Percentiles rank a stretch among this genome's conserved stretches.
Conservation (phyloP, 257 asterid species). For the Rubia yunnanensis region DNA sequence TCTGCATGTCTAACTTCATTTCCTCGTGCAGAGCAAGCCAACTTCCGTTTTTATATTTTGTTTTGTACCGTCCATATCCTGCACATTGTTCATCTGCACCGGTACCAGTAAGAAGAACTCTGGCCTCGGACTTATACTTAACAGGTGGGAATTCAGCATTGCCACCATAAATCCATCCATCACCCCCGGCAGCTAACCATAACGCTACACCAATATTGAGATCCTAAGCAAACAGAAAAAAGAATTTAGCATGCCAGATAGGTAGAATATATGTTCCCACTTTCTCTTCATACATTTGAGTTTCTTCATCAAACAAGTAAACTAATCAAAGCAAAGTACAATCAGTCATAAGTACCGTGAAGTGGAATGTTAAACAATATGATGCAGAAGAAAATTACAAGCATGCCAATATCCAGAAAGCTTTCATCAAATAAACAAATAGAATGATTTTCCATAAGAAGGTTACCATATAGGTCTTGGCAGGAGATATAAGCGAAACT, state of each 20-base stretch:
- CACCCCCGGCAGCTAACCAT: conserved; percentile 94
- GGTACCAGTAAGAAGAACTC: conserved; percentile 86
- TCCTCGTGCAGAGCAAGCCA: conserved; percentile 88
- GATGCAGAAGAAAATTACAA: background rate
- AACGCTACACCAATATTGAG: conserved; percentile 90
- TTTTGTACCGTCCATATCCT: conserved; percentile 94
- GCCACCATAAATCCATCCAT: conserved; percentile 59
- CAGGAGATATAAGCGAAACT: conserved; percentile 75
- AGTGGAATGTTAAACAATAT: background rate
- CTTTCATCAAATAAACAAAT: background rate
- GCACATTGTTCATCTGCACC: conserved; percentile 99
- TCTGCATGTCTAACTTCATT: conserved; percentile 90
- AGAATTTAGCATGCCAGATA: background rate
- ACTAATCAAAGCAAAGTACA: conserved; percentile 2
- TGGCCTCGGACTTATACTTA: conserved; percentile 58
- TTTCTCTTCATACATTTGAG: background rate
- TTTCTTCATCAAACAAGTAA: background rate
- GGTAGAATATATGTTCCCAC: background rate
- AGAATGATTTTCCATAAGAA: conserved; percentile 7
- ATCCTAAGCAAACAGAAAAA: conserved; percentile 41
- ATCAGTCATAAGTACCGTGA: background rate
- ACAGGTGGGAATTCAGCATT: conserved; percentile 20
- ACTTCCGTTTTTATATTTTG: conserved; percentile 75
- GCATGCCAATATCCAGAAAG: background rate
- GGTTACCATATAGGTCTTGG: conserved; percentile 88